Evolutionary conservation across 2,329 filamentous ascomycete species (phyloP), one percentile per base, ranked within the genome.

Genomic region (Didymella pinodella): DNA sequence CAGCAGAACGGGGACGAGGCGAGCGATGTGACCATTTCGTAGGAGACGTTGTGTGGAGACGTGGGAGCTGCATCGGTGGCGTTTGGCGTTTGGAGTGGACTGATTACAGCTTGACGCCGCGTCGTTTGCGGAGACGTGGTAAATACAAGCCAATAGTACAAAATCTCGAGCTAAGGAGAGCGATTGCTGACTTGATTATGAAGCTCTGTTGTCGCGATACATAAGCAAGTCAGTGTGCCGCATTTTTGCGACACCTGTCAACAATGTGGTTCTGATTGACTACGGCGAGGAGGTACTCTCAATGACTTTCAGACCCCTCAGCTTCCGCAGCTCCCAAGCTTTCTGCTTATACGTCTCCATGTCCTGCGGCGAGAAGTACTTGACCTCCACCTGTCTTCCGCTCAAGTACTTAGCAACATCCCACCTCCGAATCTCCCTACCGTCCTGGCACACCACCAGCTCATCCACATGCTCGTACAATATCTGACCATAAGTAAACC

Each of bases 1-100:
- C 74, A 77, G 51, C 66, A 71, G 54, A 77, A 76, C 48, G 75
- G 75, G 26, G 74, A 76, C 52, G 66, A 72, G 31, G 69, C 70
- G 36, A 75, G 75, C 56, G 75, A 76, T 36, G 66, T 73, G 11
- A 76, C 74, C 2, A 40, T 75, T 11, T 75, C 73, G 46, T 76
- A 69, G 65, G 26, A 16, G 10, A 28, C 38, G 14, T 34, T 25
- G 31, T n/a, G 5, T 16, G 36, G 3, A 7, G 6, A n/a, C 7
- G 1, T 18, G n/a, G 18, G 36, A 40, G 7, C 28, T 48, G 45
- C 52, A 54, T 54, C 18, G 7, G 5, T 7, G 52, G 52, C 10
- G 52, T 54, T 54, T 14, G 52, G 52, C 52, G 45, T 48, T 43
- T 29, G 7, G n/a, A 1, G 40, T 38, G 34, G 16, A 4, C 14